phyloP scores from a whole-genome alignment of 2,329 filamentous ascomycete species.

The Verticillium klebahnii region DNA sequence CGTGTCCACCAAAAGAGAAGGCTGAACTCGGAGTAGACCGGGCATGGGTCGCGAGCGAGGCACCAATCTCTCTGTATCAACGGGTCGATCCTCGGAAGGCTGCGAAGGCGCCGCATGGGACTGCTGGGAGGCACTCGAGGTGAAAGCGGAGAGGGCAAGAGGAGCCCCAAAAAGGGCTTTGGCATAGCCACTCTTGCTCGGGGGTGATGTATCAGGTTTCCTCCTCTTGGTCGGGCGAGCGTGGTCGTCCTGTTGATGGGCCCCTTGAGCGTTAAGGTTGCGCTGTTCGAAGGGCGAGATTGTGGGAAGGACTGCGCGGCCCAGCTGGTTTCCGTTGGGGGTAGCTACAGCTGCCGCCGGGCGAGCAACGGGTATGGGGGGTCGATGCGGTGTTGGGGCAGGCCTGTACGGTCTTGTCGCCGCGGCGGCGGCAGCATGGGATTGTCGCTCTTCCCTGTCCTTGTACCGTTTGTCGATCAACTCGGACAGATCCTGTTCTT shows the following conservation, averaged over 20 bases:
- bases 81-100: not conserved
- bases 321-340: conserved; percentile 27
- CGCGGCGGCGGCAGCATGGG: conserved; percentile 21
- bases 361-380: conserved; percentile 28
- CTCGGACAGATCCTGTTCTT: conserved; percentile 72
- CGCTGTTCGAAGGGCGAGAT: conserved; percentile 64
- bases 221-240: conserved; percentile 34
- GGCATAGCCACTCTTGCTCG: conserved; percentile 44
- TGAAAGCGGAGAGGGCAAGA: conserved; percentile 28
- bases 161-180: conserved; percentile 45
- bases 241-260: conserved; percentile 13
- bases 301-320: conserved; percentile 51
- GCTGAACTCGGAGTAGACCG: not conserved
- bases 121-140: conserved; percentile 3
- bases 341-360: not conserved
- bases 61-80: not conserved
- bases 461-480: conserved; percentile 66
- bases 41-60: not conserved
- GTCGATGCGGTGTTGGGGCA: conserved; percentile 29
- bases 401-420: conserved; percentile 10
- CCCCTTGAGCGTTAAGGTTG: conserved; percentile 24
- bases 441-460: conserved; percentile 46
- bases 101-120: not conserved
- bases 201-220: conserved; percentile 29
- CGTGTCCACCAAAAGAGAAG: not conserved